phyloP scores from a whole-genome alignment of 192 early-diverging fungal genomes.

The Coemansia furcata region DNA sequence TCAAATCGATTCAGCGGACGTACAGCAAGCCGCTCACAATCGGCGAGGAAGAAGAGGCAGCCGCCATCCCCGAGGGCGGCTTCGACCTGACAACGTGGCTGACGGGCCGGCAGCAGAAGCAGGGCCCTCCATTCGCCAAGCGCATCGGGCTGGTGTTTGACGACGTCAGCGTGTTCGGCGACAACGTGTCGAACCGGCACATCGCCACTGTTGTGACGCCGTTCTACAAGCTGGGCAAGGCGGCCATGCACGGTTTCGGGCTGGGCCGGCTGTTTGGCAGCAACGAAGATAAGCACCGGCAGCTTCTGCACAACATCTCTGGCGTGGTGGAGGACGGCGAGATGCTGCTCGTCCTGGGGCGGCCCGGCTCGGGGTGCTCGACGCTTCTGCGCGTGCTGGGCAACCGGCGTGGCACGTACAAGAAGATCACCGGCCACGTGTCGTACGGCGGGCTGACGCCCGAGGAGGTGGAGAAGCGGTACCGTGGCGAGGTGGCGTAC shows the following conservation, averaged over 20 bases:
- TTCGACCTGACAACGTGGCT: constrained; percentile 41
- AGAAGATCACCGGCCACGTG: constrained; percentile 56
- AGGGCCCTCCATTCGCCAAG: constrained; percentile 47
- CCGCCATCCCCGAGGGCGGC: constrained; percentile 4
- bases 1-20: constrained; percentile 44
- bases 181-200: constrained; percentile 29
- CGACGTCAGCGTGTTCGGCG: constrained; percentile 39
- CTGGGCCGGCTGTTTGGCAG: constrained; percentile 1
- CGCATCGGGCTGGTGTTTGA: constrained; percentile 46
- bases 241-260: constrained; percentile 24
- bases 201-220: constrained; percentile 45
- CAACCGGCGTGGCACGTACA: constrained; percentile 59
- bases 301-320: constrained; percentile 57
- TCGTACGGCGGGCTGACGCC: constrained; percentile 67
- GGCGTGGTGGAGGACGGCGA: constrained; percentile 75
- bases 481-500: constrained; percentile 75
- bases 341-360: constrained; percentile 66
- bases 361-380: constrained; percentile 67
- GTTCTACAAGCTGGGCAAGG: constrained; percentile 29
- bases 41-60: constrained; percentile 26
- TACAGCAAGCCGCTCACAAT: constrained; percentile 35
- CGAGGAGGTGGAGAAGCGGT: constrained; percentile 57
- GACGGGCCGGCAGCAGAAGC: constrained; percentile 24
- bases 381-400: constrained; percentile 63
- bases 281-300: constrained; percentile 10